Percentiles rank a stretch among this genome's conserved stretches.
Conservation (phyloP, 2,329 filamentous ascomycete genomes). For the Aspergillus pseudoterreus region DNA sequence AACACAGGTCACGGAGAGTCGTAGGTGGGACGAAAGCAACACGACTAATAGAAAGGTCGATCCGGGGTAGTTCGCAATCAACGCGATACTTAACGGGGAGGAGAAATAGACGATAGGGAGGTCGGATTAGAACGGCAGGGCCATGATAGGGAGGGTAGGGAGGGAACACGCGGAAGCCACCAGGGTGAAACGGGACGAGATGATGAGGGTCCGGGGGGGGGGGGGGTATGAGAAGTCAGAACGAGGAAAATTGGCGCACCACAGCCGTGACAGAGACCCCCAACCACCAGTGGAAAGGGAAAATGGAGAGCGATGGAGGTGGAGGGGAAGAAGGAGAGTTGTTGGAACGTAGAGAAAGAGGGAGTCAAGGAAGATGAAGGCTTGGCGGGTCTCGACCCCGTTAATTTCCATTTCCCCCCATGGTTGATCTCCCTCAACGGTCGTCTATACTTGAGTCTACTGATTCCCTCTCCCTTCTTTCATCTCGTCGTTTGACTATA, state of each 20-base stretch:
- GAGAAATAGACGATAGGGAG: neutral
- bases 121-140: conserved; percentile 5
- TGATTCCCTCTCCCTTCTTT: no score
- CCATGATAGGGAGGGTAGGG: conserved; percentile 15
- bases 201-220: neutral
- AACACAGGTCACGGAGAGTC: conserved; percentile 10
- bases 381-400: conserved; percentile 7
- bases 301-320: neutral
- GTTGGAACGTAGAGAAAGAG: conserved; percentile 4
- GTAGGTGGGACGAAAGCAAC: neutral
- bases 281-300: conserved; percentile 12
- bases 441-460: neutral
- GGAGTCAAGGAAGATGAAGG: conserved; percentile 5
- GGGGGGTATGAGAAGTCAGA: conserved; percentile 2
- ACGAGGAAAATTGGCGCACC: conserved; percentile 1
- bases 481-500: no score
- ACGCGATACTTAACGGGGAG: conserved; percentile 3
- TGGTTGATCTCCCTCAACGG: neutral
- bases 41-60: neutral
- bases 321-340: conserved; percentile 8
- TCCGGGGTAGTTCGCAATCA: neutral
- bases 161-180: conserved; percentile 7
- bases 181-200: conserved; percentile 1
- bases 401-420: neutral
- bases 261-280: conserved; percentile 1